Conservation (phyloP, 2,329 filamentous ascomycete species). For the Penicillium italicum region DNA sequence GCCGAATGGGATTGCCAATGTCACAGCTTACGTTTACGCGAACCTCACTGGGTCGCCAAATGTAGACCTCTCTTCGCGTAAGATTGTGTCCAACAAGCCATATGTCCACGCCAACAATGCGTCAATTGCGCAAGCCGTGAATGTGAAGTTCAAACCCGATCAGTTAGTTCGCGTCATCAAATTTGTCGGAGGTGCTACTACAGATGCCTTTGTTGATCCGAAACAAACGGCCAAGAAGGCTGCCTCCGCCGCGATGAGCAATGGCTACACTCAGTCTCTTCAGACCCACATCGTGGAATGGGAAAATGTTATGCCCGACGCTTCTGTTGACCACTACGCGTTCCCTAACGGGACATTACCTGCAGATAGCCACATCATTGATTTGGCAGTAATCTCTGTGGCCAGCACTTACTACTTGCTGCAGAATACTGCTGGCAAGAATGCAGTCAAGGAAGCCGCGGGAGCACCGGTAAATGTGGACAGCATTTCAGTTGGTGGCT, state of each 20-base stretch:
- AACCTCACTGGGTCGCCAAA: slow-evolving; percentile 40
- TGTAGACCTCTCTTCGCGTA: slow-evolving; percentile 44
- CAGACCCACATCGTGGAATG: slow-evolving; percentile 59
- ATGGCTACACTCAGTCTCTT: slow-evolving; percentile 56
- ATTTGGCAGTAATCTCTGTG: slow-evolving; percentile 50
- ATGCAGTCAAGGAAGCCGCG: slow-evolving; percentile 51
- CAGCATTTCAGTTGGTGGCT: slow-evolving; percentile 65
- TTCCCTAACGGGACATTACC: slow-evolving; percentile 58
- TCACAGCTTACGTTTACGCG: slow-evolving; percentile 59
- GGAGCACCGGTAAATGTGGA: slow-evolving; percentile 55
- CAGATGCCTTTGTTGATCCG: slow-evolving; percentile 62
- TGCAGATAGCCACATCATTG: slow-evolving; percentile 53
- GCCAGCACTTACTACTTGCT: slow-evolving; percentile 48
- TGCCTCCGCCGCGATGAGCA: slow-evolving; percentile 47
- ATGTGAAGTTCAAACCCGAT: slow-evolving; percentile 52
- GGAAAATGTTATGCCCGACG: slow-evolving; percentile 57
- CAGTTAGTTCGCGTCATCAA: slow-evolving; percentile 59
- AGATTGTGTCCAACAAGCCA: slow-evolving; percentile 44
- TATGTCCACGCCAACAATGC: slow-evolving; percentile 57
- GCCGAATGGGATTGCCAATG: slow-evolving; percentile 58
- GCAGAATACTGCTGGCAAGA: slow-evolving; percentile 51
- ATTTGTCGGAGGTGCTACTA: slow-evolving; percentile 65
- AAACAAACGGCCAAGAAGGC: slow-evolving; percentile 54
- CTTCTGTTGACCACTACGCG: slow-evolving; percentile 62
- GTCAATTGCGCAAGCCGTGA: slow-evolving; percentile 61